Conservation (phyloP, 257 asterid genomes). For the Fraxinus pennsylvanica region DNA sequence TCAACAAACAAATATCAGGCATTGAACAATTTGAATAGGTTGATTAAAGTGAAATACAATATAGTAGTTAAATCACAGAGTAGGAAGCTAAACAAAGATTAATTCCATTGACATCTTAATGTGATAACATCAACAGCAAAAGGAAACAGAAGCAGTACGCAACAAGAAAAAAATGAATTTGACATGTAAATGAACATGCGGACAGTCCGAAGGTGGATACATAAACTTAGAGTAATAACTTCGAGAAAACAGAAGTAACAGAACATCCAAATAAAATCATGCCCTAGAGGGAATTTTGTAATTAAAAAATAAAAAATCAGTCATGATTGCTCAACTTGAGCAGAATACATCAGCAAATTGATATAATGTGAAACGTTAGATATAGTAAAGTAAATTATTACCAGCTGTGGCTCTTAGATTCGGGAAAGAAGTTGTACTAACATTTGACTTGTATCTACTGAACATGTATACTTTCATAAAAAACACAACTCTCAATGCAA, state of each 20-base stretch:
- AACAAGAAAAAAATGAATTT: neutral
- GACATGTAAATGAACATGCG: neutral
- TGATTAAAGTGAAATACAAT: neutral
- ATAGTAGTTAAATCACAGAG: neutral
- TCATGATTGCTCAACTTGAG: neutral
- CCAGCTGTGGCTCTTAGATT: neutral
- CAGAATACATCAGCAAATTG: neutral
- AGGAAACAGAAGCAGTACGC: neutral
- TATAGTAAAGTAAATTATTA: neutral
- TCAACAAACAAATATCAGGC: constrained; percentile 8
- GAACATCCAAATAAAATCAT: neutral
- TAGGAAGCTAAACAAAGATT: neutral
- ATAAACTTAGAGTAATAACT: neutral
- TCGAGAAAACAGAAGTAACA: neutral
- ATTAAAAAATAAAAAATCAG: neutral
- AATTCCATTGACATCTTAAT: constrained; percentile 13
- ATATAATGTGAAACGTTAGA: neutral
- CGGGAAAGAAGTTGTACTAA: neutral
- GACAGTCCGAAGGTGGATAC: neutral
- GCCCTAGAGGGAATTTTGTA: neutral
- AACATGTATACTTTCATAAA: neutral
- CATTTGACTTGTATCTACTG: neutral
- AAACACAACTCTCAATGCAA: neutral
- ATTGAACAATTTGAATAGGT: neutral
- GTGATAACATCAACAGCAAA: neutral